These are phyloP conservation scores for Raffaelea arxii DNA, from an alignment of 2,329 filamentous ascomycete species.

Conservation along the genomic window DNA sequence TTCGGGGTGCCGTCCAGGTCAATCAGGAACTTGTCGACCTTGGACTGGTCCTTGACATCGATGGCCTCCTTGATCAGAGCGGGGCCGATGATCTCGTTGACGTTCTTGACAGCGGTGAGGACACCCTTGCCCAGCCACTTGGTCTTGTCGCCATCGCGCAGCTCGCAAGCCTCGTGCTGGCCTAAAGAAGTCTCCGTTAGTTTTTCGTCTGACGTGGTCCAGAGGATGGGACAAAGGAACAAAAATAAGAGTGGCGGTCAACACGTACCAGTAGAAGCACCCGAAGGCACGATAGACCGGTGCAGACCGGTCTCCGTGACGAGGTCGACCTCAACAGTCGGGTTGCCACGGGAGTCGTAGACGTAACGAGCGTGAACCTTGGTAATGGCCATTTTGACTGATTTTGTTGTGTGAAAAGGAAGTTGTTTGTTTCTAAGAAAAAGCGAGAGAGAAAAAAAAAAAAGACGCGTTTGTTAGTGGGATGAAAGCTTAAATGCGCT, in stretches of 20 bases:
- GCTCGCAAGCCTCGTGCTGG: conserved; percentile 83
- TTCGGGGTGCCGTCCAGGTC: conserved; percentile 75
- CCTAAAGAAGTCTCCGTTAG: too few relatives aligned
- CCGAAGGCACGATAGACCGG: conserved; percentile 93
- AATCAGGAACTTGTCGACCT: conserved; percentile 75
- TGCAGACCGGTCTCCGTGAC: conserved; percentile 93
- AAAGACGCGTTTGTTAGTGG: too few relatives aligned
- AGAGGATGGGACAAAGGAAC: conserved; percentile 4
- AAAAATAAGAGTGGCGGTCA: too few relatives aligned
- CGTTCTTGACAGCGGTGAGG: conserved; percentile 74
- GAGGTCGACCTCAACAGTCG: conserved; percentile 95
- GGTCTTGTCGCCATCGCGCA: conserved; percentile 80
- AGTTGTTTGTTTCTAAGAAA: too few relatives aligned
- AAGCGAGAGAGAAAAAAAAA: background rate
- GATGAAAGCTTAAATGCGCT: too few relatives aligned
- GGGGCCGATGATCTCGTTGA: conserved; percentile 71
- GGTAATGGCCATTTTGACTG: conserved; percentile 70
- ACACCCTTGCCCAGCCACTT: conserved; percentile 86
- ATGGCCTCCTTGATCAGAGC: conserved; percentile 72
- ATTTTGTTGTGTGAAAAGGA: background rate
- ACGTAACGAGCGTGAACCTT: conserved; percentile 89
- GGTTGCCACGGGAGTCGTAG: conserved; percentile 98
- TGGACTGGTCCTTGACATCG: conserved; percentile 78
- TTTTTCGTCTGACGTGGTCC: too few relatives aligned
- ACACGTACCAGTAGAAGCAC: conserved; percentile 79